These are phyloP conservation scores for Cymbopogon citratus DNA, from an alignment of 176 grass and related monocot genomes.

Conservation along the genomic window DNA sequence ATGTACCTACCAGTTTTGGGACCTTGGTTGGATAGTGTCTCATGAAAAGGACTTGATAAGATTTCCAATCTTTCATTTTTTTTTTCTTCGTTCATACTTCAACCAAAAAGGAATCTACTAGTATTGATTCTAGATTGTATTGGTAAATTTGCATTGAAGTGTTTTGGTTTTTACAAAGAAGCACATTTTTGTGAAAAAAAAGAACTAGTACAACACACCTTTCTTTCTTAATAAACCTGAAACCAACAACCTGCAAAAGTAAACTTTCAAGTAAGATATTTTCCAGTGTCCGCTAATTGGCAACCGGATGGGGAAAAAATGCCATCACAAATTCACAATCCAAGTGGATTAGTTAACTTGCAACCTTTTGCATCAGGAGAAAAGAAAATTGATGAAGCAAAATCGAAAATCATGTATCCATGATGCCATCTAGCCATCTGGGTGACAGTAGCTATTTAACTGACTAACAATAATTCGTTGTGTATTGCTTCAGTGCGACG, in stretches of 20 bases:
- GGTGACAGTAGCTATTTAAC: too few relatives aligned
- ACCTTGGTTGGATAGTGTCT: background rate
- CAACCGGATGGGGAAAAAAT: background rate
- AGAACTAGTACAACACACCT: background rate
- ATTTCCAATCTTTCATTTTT: constrained; percentile 2
- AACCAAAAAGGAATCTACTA: background rate
- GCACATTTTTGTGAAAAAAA: background rate
- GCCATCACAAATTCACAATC: background rate
- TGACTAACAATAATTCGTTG: background rate
- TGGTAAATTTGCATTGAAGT: background rate
- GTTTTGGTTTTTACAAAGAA: background rate
- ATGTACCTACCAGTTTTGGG: background rate
- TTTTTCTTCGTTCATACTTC: background rate
- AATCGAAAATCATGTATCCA: background rate
- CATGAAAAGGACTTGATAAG: background rate
- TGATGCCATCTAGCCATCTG: too few relatives aligned
- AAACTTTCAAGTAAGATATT: background rate
- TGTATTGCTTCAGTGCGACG: constrained; percentile 52
- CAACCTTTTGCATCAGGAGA: background rate
- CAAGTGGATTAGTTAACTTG: background rate
- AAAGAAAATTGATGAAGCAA: background rate
- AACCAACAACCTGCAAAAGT: background rate
- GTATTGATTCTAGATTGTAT: background rate
- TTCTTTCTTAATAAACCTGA: background rate
- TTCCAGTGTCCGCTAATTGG: too few relatives aligned